A percentile compares a stretch with the other conserved stretches of the same genome.
phyloP scores from a whole-genome alignment of 371 early-diverging fungal species.

The Smittium mucronatum region DNA sequence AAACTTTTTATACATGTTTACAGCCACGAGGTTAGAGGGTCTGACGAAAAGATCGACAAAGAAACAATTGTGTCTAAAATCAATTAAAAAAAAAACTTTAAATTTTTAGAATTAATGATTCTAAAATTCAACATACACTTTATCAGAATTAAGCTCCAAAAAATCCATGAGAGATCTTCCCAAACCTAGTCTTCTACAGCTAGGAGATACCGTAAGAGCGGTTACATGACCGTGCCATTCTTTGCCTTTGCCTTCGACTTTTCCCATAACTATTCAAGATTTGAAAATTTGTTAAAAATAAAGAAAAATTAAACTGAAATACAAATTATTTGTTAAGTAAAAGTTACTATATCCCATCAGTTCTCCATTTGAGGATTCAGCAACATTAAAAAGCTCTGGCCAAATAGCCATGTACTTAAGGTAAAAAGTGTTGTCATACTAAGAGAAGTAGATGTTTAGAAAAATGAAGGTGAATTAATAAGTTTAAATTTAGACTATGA shows the following conservation, averaged over 20 bases:
- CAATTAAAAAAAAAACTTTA: conserved; percentile 15
- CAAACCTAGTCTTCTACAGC: conserved; percentile 82
- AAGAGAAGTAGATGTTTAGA: conserved; percentile 16
- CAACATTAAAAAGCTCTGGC: conserved; percentile 84
- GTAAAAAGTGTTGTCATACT: conserved; percentile 85
- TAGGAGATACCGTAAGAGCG: conserved; percentile 94
- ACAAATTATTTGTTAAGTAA: not conserved
- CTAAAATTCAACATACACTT: conserved; percentile 85
- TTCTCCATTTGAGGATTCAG: conserved; percentile 54
- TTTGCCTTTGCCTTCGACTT: conserved; percentile 79
- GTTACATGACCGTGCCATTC: conserved; percentile 98
- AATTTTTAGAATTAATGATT: conserved; percentile 49
- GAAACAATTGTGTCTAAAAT: conserved; percentile 11
- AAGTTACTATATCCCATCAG: conserved; percentile 77
- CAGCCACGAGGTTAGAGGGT: conserved; percentile 85
- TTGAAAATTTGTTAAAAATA: not conserved
- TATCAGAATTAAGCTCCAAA: conserved; percentile 85
- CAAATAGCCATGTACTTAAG: conserved; percentile 82
- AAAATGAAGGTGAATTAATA: not conserved
- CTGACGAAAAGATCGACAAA: conserved; percentile 92
- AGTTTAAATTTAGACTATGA: too few relatives aligned
- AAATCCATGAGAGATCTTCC: conserved; percentile 83
- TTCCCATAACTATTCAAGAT: conserved; percentile 70
- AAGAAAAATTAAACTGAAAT: not conserved
- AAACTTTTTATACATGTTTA: conserved; percentile 87